phyloP scores from a whole-genome alignment of 345 rosid genomes.

The Garcia nutans region DNA sequence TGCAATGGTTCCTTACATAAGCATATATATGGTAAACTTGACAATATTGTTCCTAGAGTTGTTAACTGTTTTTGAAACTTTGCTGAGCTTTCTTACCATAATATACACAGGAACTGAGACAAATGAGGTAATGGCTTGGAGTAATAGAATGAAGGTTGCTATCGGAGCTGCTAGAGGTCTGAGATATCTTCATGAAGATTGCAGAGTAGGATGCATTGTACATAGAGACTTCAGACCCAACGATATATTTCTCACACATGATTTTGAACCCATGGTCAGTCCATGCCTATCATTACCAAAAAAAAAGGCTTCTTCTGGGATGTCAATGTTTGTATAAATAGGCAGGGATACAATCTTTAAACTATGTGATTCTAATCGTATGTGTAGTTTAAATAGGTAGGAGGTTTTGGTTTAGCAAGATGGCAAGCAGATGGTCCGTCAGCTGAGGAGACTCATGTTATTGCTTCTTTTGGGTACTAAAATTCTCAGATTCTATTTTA shows the following conservation, averaged over 20 bases:
- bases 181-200: conserved; percentile 71
- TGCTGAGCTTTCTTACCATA: too few relatives aligned
- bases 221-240: conserved; percentile 69
- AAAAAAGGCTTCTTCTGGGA: not conserved
- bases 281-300: not conserved
- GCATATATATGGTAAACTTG: conserved; percentile 53
- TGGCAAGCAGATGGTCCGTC: conserved; percentile 59
- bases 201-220: conserved; percentile 67
- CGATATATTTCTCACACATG: conserved; percentile 68
- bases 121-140: conserved; percentile 43
- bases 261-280: conserved; percentile 57
- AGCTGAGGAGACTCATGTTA: conserved; percentile 53
- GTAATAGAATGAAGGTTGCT: conserved; percentile 50
- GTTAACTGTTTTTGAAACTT: too few relatives aligned
- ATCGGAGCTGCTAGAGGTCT: conserved; percentile 71
- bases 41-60: too few relatives aligned
- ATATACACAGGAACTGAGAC: conserved; percentile 29
- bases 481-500: not conserved
- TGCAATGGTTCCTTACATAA: conserved; percentile 66
- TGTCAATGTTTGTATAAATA: not conserved
- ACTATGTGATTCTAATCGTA: not conserved
- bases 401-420: conserved; percentile 68
- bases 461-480: conserved; percentile 59
- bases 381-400: conserved; percentile 38
- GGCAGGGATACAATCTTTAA: not conserved